Evolutionary conservation across 768 basidiomycete species (phyloP), one percentile per base, ranked within the genome.

Genomic region (Leccinum imitatum): DNA sequence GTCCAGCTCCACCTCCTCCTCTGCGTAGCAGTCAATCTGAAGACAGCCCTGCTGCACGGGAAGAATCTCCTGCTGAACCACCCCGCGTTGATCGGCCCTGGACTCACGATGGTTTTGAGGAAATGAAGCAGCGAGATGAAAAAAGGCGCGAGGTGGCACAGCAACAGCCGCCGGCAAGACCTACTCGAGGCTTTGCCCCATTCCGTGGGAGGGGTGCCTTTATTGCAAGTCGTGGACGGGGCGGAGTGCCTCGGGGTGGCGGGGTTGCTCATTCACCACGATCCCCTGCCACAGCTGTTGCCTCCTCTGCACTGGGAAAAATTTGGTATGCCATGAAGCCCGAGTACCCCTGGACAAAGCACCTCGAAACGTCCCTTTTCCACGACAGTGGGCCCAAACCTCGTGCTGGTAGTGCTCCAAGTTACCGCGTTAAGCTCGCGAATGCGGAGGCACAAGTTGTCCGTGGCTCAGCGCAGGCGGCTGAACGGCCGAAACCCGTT

Each of bases 41-140:
- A 54, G 71, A 64, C 33, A 63, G 54, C 25, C n/a, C 58, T 41
- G 54, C 57, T 19, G 53, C 63, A 17, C 66, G 68, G 50, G 67
- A 66, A 37, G 68, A 50, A 23, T 47, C 53, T 1, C 50, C 63
- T 54, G 23, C 58, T 37, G 77, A 80, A 25, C 63, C 83, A 6
- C 84, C 86, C 4, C 85, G 84, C 13, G 81, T 89, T 47, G 89
- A 92, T 62, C 82, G 79, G 39, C 72, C 83, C 3, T 94, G 93
- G 93, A 86, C 82, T 0, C 93, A 95, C 69, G 91, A 93, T 69
- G 91, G 92, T 2, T 95, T 87, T 63, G 91, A 93, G 72, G 91
- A 95, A 76, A 84, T 93, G 84, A 91, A 85, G 74, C 80, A 80
- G 56, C 82, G 82, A 65, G 91, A 93, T 60, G 89, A 91, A 59